Percentiles rank a stretch among this genome's conserved stretches.
phyloP scores from a whole-genome alignment of 371 early-diverging fungal genomes.

The Zancudomyces culisetae region DNA sequence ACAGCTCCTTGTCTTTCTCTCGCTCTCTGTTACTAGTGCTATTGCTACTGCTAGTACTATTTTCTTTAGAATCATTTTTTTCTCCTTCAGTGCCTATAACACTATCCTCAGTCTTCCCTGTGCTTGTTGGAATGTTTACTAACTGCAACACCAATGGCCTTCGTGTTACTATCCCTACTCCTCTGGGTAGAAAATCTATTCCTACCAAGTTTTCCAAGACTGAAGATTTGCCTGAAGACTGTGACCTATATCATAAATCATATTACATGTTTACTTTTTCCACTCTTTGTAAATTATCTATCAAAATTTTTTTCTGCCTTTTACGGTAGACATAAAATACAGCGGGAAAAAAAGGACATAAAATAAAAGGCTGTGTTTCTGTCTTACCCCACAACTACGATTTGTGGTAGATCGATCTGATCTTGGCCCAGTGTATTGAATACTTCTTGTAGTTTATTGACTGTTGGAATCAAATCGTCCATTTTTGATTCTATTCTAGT shows the following conservation, averaged over 20 bases:
- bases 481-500: conserved; percentile 25
- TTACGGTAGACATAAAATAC: too few species aligned
- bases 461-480: conserved; percentile 65
- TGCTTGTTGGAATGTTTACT: conserved; percentile 30
- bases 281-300: too few species aligned
- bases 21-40: not conserved
- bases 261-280: not conserved
- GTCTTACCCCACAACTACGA: conserved; percentile 61
- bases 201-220: conserved; percentile 82
- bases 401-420: conserved; percentile 74
- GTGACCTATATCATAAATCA: conserved; percentile 28
- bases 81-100: conserved; percentile 2
- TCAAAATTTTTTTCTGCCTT: too few species aligned
- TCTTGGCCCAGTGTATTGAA: conserved; percentile 64
- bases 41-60: not conserved
- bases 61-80: conserved; percentile 6
- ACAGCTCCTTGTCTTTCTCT: conserved; percentile 10
- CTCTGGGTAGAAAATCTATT: conserved; percentile 78
- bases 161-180: conserved; percentile 81
- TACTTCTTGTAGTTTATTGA: conserved; percentile 88
- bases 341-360: too few species aligned
- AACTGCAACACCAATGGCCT: conserved; percentile 84
- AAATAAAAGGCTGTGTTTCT: too few species aligned
- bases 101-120: conserved; percentile 7
- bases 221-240: conserved; percentile 84